Conservation (phyloP, 2,329 filamentous ascomycete species). For the Claviceps purpurea region DNA sequence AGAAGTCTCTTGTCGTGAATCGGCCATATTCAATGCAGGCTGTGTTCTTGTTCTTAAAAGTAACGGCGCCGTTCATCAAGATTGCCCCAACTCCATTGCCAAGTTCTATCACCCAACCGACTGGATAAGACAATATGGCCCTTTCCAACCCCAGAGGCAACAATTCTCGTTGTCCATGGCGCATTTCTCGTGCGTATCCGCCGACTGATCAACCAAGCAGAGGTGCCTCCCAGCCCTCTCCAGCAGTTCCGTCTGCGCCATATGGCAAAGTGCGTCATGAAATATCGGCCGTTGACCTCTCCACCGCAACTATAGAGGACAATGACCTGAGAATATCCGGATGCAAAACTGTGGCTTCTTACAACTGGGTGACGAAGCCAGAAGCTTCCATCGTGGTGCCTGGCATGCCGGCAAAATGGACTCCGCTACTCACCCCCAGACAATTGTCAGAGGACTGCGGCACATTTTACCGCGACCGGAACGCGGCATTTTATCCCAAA, state of each 20-base stretch:
- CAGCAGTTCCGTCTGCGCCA: neutral
- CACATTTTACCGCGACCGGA: conserved; percentile 39
- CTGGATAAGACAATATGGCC: neutral
- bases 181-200: neutral
- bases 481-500: conserved; percentile 34
- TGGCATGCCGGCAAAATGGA: conserved; percentile 35
- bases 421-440: conserved; percentile 21
- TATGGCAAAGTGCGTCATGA: neutral
- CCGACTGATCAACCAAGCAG: neutral
- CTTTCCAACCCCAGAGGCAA: neutral
- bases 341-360: neutral
- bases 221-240: neutral
- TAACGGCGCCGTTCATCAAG: too few species aligned
- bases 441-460: conserved; percentile 31
- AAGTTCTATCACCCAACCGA: neutral
- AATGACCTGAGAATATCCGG: neutral
- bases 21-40: neutral
- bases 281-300: neutral
- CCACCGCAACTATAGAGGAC: too few species aligned
- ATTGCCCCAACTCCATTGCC: neutral
- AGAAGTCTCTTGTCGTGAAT: neutral
- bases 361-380: neutral
- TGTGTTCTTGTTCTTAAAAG: neutral
- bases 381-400: neutral
- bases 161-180: neutral